Evolutionary conservation across 345 rosid genomes (phyloP).

Genomic region (Alliaria petiolata): DNA sequence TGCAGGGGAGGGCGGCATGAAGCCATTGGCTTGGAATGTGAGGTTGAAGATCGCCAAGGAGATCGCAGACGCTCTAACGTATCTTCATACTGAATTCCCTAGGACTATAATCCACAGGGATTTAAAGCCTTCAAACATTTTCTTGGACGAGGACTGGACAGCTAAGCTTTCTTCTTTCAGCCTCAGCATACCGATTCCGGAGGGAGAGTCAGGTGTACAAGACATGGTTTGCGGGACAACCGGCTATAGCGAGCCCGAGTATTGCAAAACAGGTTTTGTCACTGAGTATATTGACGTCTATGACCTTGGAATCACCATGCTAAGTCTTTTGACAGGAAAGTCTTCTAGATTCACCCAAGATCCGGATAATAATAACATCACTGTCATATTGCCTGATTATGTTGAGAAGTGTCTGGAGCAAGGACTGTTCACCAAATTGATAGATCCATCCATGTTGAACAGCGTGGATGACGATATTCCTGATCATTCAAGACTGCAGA

Average conservation of each 20-base stretch:
- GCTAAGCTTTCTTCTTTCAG: neutral
- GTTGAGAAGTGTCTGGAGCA: neutral
- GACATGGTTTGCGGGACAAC: neutral
- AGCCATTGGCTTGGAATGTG: neutral
- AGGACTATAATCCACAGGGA: neutral
- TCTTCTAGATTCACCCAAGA: no score
- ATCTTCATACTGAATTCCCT: slow-evolving; percentile 14
- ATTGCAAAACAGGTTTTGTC: no score
- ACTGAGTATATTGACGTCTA: neutral
- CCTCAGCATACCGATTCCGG: neutral
- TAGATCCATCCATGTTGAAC: neutral
- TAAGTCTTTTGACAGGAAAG: slow-evolving; percentile 1
- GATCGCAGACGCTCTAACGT: neutral
- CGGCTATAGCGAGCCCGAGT: no score
- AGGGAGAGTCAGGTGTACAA: neutral
- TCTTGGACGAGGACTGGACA: slow-evolving; percentile 3
- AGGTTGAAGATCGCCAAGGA: slow-evolving; percentile 8
- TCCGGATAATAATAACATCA: neutral
- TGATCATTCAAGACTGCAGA: neutral
- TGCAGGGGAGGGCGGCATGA: neutral
- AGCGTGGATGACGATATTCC: no score
- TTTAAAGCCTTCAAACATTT: neutral
- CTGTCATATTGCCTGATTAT: neutral
- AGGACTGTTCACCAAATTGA: neutral
- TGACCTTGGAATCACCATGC: neutral